Conservation (phyloP, 495 filamentous ascomycete species). For the Penicillium cinerascens region DNA sequence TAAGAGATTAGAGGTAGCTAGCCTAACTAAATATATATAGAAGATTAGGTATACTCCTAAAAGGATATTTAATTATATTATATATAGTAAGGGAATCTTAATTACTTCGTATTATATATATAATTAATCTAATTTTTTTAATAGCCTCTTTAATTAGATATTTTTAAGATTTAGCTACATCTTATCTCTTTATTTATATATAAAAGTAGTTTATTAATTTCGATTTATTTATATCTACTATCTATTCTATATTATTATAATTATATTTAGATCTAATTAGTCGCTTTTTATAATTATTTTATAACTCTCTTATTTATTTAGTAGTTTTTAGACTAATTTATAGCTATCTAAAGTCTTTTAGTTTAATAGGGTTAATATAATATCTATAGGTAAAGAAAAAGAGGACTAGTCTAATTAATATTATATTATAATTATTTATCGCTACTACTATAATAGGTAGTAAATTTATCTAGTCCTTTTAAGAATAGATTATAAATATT, state of each 20-base stretch:
- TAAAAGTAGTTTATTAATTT: background rate
- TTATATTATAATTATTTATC: background rate
- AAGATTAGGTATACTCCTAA: background rate
- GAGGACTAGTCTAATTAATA: background rate
- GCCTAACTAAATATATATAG: background rate
- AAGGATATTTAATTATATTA: no score
- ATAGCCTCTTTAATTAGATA: no score
- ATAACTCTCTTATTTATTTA: background rate
- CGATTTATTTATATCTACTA: background rate
- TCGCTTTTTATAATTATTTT: background rate
- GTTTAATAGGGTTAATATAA: conserved; percentile 1
- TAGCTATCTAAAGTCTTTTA: no score
- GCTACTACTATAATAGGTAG: background rate
- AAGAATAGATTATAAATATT: no score
- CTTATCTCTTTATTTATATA: background rate
- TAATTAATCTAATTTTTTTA: no score
- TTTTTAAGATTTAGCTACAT: conserved; percentile 1
- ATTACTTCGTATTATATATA: background rate
- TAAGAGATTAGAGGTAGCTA: no score
- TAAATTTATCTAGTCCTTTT: no score
- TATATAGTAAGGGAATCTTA: no score
- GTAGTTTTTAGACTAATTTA: no score
- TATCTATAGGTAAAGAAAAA: background rate
- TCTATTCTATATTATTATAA: background rate
- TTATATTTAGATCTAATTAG: background rate